A percentile compares a stretch with the other conserved stretches of the same genome.
Conservation (phyloP, 176 grass and related monocot genomes). For the Lolium rigidum region DNA sequence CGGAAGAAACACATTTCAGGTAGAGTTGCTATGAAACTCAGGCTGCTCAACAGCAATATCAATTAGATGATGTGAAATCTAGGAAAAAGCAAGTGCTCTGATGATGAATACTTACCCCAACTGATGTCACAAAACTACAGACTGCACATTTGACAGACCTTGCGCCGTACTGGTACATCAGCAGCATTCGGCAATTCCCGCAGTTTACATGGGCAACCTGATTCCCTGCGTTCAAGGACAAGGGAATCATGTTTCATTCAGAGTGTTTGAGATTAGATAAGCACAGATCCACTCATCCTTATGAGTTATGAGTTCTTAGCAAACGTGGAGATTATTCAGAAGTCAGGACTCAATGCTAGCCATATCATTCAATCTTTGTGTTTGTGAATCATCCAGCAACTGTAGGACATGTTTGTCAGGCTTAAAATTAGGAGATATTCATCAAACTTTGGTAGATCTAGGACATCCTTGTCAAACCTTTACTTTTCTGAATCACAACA, state of each 20-base stretch:
- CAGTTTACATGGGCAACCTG: slow-evolving; percentile 93
- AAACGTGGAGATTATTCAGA: too few relatives aligned
- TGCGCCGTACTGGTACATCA: slow-evolving; percentile 98
- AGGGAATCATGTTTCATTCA: slow-evolving; percentile 24
- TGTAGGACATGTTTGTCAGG: too few relatives aligned
- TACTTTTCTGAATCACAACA: slow-evolving; percentile 35
- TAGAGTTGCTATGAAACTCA: not conserved
- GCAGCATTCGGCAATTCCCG: slow-evolving; percentile 89
- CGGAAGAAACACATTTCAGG: not conserved
- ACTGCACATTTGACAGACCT: slow-evolving; percentile 95
- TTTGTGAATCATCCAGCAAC: too few relatives aligned
- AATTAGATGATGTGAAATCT: not conserved
- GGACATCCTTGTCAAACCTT: slow-evolving; percentile 33
- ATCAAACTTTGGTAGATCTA: slow-evolving; percentile 18
- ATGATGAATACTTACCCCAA: slow-evolving; percentile 61
- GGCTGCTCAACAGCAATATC: not conserved
- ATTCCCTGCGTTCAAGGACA: slow-evolving; percentile 66
- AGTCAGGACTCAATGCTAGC: too few relatives aligned
- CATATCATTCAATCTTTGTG: too few relatives aligned
- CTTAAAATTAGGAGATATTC: slow-evolving; percentile 14
- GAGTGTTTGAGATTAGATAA: not conserved
- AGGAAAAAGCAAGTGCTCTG: not conserved
- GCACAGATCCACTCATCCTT: too few relatives aligned
- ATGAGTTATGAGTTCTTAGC: too few relatives aligned
- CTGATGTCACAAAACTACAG: slow-evolving; percentile 89